Percentiles rank a stretch among this genome's conserved stretches.
Evolutionary conservation across 345 rosid species (phyloP).

Genomic region (Raphanus sativus): DNA sequence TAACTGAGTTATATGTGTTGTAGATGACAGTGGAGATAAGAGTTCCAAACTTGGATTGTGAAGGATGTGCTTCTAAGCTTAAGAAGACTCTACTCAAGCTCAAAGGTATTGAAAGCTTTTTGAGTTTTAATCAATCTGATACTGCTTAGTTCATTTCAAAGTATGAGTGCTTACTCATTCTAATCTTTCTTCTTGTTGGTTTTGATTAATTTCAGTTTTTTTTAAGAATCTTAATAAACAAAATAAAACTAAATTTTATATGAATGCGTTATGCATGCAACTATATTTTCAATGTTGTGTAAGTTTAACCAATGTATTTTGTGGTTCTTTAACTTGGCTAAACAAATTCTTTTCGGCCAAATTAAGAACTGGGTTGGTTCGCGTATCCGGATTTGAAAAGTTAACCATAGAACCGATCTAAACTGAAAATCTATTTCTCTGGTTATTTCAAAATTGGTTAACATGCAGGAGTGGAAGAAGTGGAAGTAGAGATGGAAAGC

Average conservation of each 20-base stretch:
- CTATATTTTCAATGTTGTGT: neutral
- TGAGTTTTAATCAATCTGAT: neutral
- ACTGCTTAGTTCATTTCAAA: neutral
- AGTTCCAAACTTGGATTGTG: constrained; percentile 88
- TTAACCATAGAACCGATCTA: neutral
- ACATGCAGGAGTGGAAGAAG: constrained; percentile 71
- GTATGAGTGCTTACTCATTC: neutral
- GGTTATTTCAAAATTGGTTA: neutral
- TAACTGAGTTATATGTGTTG: constrained; percentile 1
- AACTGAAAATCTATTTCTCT: neutral
- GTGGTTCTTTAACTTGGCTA: neutral
- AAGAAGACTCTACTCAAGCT: constrained; percentile 82
- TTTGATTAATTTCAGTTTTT: neutral
- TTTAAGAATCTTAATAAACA: neutral
- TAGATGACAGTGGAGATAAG: constrained; percentile 78
- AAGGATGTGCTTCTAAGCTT: constrained; percentile 87
- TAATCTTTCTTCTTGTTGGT: neutral
- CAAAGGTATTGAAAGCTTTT: constrained; percentile 55
- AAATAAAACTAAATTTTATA: neutral
- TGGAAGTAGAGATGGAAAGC: constrained; percentile 79
- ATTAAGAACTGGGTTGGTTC: neutral
- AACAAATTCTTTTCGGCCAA: neutral
- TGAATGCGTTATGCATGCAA: neutral
- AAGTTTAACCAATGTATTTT: neutral
- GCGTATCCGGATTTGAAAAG: neutral